Base-by-base conservation (phyloP, 345 rosid species). In the Eucalyptus erythrocorys region DNA sequence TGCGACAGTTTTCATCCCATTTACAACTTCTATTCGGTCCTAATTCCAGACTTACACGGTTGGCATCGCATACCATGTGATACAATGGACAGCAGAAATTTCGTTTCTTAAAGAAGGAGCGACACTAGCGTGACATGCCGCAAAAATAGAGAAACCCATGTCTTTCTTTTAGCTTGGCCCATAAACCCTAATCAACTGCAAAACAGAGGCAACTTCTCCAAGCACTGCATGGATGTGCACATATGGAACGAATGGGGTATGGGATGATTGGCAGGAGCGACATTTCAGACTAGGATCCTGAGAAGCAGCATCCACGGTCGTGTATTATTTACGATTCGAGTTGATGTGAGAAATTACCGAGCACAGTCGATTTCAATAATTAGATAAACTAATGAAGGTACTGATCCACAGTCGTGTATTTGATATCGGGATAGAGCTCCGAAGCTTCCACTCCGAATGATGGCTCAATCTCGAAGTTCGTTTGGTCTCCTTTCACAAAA, bases 401-500 rank as follows among this genome's bases (percentile, higher is more conserved):
- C 16, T 85, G 84, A 49, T 88, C 84, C 13, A 88, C 87, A 5
- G 64, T 88, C 6, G 22, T 64, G 37, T 87, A 89, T 45, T 55
- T 53, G 45, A 86, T 71, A 26, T 80, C 90, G 3, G 87, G 88
- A 81, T 89, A 89, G n/a, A 86, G 88, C 76, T 76, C 82, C 7
- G 87, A 89, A 22, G 87, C 87, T 87, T 89, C 84, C 19, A 79
- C 88, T 48, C 87, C 87, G 7, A 79, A 86, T 5, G 90, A n/a
- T 12, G 53, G 81, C 88, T 89, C 90, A 34, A 89, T 79, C 80
- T 86, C 61, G 49, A 89, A 89, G 88, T 66, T 89, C 49, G 90
- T 89, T 32, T 89, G 55, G 55, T 80, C 90, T 86, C 88, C 90
- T 68, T 55, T 87, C 47, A 89, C 34, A 57, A 86, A 81, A n/a